These are phyloP conservation scores for Kodamaea restingae DNA, from an alignment of 805 yeast species.

Conservation along the genomic window DNA sequence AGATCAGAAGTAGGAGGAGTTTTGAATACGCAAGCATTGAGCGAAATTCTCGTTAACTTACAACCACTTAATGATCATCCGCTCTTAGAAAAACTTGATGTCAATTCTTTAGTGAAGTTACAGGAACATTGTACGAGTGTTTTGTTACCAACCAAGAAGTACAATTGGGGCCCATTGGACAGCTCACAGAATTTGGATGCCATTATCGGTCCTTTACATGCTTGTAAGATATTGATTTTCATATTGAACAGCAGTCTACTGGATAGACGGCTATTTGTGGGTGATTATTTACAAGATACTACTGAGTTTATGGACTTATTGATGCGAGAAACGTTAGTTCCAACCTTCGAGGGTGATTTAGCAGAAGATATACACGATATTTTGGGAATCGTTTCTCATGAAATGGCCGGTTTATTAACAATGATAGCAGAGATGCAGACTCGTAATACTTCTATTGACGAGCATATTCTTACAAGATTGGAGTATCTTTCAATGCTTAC, in stretches of 20 bases:
- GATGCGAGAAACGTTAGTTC: conserved; percentile 27
- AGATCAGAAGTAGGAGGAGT: background rate
- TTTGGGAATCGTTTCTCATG: conserved; percentile 11
- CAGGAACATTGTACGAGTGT: conserved; percentile 28
- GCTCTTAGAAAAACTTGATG: conserved; percentile 13
- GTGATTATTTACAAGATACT: conserved; percentile 39
- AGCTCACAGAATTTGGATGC: conserved; percentile 1
- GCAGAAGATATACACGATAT: background rate
- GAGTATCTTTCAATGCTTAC: conserved; percentile 48
- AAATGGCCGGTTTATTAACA: conserved; percentile 11
- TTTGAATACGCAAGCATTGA: conserved; percentile 3
- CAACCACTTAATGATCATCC: conserved; percentile 21
- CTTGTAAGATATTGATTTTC: conserved; percentile 17
- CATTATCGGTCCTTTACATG: background rate
- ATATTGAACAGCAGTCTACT: conserved; percentile 37
- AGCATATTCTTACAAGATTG: conserved; percentile 51
- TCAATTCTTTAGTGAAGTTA: conserved; percentile 14
- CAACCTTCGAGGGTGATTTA: conserved; percentile 4
- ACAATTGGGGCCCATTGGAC: background rate
- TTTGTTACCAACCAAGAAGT: conserved; percentile 16
- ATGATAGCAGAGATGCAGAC: conserved; percentile 11
- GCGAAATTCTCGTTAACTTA: conserved; percentile 21
- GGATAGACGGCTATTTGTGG: conserved; percentile 45
- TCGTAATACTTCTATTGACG: conserved; percentile 30
- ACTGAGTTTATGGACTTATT: conserved; percentile 35